phyloP scores from a whole-genome alignment of 805 yeast species.

The Nematodospora valgi region DNA sequence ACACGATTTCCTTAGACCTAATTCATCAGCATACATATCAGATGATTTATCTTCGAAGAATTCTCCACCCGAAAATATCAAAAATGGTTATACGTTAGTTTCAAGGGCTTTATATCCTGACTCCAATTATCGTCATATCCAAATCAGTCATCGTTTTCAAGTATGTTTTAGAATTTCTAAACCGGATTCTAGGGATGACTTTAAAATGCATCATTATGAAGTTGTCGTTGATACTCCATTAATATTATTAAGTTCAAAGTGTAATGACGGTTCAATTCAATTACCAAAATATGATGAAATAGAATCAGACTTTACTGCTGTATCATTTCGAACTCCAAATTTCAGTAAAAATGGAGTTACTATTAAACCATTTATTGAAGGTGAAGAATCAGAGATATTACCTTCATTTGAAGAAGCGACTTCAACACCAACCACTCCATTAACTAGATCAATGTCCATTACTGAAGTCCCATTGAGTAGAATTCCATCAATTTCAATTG shows the following conservation, averaged over 20 bases:
- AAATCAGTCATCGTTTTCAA: constrained; percentile 65
- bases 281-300: constrained; percentile 38
- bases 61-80: constrained; percentile 22
- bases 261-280: constrained; percentile 38
- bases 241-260: constrained; percentile 40
- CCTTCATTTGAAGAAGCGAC: constrained; percentile 70
- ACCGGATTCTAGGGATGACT: constrained; percentile 46
- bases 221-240: constrained; percentile 79
- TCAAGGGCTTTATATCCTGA: constrained; percentile 56
- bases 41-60: constrained; percentile 17
- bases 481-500: constrained; percentile 21
- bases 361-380: constrained; percentile 24
- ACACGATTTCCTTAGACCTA: constrained; percentile 23
- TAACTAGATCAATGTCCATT: constrained; percentile 34
- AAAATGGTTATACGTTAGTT: constrained; percentile 32
- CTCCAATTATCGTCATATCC: constrained; percentile 58
- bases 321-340: constrained; percentile 38
- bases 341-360: constrained; percentile 28
- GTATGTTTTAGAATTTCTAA: constrained; percentile 66
- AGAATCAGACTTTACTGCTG: constrained; percentile 5
- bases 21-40: constrained; percentile 26
- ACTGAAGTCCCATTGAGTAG: constrained; percentile 39
- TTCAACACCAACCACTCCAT: constrained; percentile 42
- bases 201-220: constrained; percentile 68
- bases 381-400: constrained; percentile 24